Base-by-base conservation (phyloP, 495 filamentous ascomycete species). In the Darksidea phi region DNA sequence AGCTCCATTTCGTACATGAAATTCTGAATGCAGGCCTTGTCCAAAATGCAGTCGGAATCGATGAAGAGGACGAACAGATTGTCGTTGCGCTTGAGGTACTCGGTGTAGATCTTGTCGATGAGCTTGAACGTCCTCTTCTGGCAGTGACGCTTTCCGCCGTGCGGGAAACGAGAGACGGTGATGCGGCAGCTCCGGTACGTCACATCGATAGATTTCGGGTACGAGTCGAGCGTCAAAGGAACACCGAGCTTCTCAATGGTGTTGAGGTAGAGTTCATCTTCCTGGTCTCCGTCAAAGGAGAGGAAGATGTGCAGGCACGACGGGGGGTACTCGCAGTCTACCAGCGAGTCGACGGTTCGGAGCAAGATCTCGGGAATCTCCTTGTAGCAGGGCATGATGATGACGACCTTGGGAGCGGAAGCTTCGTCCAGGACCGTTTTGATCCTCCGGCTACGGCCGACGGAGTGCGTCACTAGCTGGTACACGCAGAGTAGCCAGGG, bases 1-100 rank as follows among this genome's bases (percentile, higher is more conserved):
- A 98, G 79, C 72, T 98, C 93, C 94, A 98, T 98, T 70, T 97
- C 94, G 71, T 95, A 97, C 76, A 98, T 90, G 72, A 98, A 97
- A 66, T 98, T 98, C 73, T 97, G 93, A 61, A 98, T 82, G 73
- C 94, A 97, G 24, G 92, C 82, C 54, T 84, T 83, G 76, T 98
- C 93, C 38, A 97, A 78, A 67, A 98, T 95, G 76, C 94, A 97
- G 74, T 98, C 94, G 2, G 93, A 97, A 75, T 98, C 94, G 73
- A 98, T 97, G 77, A 98, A 97, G 26, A 98, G 80, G 37, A 97
- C 86, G 70, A 97, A 98, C 4, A 98, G 77, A 63, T 97, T 88
- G 74, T 98, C 93, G 70, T 96, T 89, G 41, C 84, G 80, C 73
- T 87, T 88, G 45, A 96, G 79, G 55, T 98, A 98, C 46, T 94